phyloP scores from a whole-genome alignment of 2,329 filamentous ascomycete species.

The Stemphylium lycopersici region DNA sequence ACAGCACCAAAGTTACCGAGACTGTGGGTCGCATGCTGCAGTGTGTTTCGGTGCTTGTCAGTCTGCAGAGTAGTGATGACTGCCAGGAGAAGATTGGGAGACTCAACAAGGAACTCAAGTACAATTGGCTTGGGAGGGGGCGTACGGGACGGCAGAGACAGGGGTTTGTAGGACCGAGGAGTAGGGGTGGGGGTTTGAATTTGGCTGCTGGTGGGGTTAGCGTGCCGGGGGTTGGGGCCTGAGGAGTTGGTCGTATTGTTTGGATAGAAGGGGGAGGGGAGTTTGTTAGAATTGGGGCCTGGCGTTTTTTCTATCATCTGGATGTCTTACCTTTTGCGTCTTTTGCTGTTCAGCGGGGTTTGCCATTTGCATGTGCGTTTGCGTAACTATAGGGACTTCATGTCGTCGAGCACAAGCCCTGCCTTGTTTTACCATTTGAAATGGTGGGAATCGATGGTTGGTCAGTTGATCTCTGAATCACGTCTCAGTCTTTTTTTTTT shows the following conservation, averaged over 20 bases:
- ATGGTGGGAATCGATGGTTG: too few species aligned
- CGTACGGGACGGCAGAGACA: conserved; percentile 86
- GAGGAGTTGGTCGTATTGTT: background rate
- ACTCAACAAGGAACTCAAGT: conserved; percentile 84
- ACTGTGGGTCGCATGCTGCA: conserved; percentile 96
- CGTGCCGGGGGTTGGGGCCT: conserved; percentile 1
- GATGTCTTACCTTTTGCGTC: too few species aligned
- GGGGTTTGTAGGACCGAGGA: conserved; percentile 75
- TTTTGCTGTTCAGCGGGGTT: too few species aligned
- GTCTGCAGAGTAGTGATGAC: conserved; percentile 74
- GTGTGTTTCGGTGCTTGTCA: conserved; percentile 88
- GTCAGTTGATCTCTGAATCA: too few species aligned
- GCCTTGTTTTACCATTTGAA: too few species aligned
- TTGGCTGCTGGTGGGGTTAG: background rate
- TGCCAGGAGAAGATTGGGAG: conserved; percentile 80
- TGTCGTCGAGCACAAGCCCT: too few species aligned
- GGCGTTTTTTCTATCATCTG: too few species aligned
- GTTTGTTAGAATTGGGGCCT: too few species aligned
- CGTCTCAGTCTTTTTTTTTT: too few species aligned
- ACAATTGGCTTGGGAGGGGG: conserved; percentile 94
- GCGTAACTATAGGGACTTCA: too few species aligned
- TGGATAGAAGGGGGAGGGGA: too few species aligned
- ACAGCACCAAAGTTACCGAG: conserved; percentile 81
- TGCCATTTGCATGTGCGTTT: too few species aligned
- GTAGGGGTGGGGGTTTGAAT: conserved; percentile 15